Evolutionary conservation across 2,329 filamentous ascomycete genomes (phyloP).

Genomic region (Sporothrix dimorphospora): DNA sequence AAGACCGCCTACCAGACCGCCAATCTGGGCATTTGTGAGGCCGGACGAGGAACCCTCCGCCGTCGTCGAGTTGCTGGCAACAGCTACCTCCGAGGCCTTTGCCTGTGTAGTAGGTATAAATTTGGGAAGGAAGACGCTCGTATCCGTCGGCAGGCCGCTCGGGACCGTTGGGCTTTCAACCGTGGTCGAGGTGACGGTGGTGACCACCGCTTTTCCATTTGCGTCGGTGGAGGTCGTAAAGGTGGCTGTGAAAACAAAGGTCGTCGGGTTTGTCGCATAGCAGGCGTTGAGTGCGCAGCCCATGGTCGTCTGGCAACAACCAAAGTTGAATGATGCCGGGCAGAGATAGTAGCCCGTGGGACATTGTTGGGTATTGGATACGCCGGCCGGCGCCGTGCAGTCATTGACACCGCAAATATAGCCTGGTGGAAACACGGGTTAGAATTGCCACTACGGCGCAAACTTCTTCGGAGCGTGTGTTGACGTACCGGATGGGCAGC

Average conservation of each 20-base stretch:
- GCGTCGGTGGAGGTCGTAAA: constrained; percentile 51
- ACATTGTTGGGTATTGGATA: constrained; percentile 48
- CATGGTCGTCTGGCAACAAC: constrained; percentile 57
- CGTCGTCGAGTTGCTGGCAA: constrained; percentile 29
- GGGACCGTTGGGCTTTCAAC: constrained; percentile 47
- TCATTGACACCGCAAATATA: constrained; percentile 46
- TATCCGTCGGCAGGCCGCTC: constrained; percentile 36
- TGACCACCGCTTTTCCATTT: constrained; percentile 43
- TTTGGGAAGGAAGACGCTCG: constrained; percentile 44
- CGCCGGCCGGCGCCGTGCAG: constrained; percentile 52
- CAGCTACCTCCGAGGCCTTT: constrained; percentile 45
- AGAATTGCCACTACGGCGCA: background rate
- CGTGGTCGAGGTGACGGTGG: constrained; percentile 46
- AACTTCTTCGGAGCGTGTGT: background rate
- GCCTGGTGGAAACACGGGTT: constrained; percentile 37
- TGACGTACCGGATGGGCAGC: constrained; percentile 37
- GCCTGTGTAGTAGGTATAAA: constrained; percentile 49
- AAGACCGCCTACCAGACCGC: constrained; percentile 58
- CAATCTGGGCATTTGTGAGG: constrained; percentile 49
- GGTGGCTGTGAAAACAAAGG: constrained; percentile 49
- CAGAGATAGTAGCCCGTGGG: constrained; percentile 52
- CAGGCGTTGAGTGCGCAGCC: constrained; percentile 53
- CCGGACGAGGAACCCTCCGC: constrained; percentile 33
- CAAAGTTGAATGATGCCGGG: constrained; percentile 53
- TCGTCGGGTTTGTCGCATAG: constrained; percentile 52